phyloP scores from a whole-genome alignment of 306 rosid species.

The Comarum palustre region DNA sequence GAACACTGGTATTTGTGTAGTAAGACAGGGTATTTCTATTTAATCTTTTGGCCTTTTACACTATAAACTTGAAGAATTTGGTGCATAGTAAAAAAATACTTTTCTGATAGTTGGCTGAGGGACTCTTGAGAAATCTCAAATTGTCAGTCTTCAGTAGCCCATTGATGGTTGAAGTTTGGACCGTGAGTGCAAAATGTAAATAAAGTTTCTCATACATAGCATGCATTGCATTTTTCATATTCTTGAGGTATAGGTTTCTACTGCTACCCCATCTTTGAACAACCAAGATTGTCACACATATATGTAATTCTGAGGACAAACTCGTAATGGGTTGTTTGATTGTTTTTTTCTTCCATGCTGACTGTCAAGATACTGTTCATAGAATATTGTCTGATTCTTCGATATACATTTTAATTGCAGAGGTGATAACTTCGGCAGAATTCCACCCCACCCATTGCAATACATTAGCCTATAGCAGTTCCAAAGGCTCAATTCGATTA shows the following conservation, averaged over 20 bases:
- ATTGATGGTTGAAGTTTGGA: conserved; percentile 2
- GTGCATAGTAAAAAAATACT: neutral
- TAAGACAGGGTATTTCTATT: neutral
- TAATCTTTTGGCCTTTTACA: neutral
- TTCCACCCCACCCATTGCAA: conserved; percentile 97
- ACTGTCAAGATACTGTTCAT: conserved; percentile 8
- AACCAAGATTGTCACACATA: neutral
- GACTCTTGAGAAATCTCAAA: neutral
- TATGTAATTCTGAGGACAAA: neutral
- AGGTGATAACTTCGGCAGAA: conserved; percentile 99
- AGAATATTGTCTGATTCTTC: conserved; percentile 17
- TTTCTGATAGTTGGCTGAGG: conserved; percentile 12
- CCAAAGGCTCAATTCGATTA: conserved; percentile 95
- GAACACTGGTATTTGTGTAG: no score
- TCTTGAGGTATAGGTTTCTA: neutral
- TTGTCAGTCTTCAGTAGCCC: neutral
- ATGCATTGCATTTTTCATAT: neutral
- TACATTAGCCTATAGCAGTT: conserved; percentile 92
- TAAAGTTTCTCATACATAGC: neutral
- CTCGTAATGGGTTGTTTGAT: neutral
- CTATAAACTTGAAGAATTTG: neutral
- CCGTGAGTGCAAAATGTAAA: neutral
- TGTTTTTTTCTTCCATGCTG: neutral
- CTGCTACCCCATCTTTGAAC: neutral
- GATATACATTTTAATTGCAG: conserved; percentile 45